Evolutionary conservation across 140 eudicot species (phyloP).

Genomic region (Anethum foeniculum): DNA sequence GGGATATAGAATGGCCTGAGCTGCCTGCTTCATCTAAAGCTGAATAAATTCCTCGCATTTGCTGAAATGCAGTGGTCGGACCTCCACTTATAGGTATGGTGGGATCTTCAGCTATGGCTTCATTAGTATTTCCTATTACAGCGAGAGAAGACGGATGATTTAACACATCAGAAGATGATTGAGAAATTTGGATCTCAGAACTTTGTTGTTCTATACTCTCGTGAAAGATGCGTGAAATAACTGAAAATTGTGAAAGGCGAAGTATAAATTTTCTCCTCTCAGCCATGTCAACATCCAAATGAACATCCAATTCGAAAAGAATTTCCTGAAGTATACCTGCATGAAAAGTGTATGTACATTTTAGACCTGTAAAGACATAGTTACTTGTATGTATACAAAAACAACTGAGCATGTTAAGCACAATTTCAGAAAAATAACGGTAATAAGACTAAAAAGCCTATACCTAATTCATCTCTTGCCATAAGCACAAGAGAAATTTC

Average conservation of each 20-base stretch:
- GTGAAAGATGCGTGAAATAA: slow-evolving; percentile 52
- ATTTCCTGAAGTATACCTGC: slow-evolving; percentile 76
- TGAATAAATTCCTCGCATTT: slow-evolving; percentile 22
- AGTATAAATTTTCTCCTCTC: slow-evolving; percentile 39
- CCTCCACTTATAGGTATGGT: slow-evolving; percentile 15
- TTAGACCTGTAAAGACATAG: not conserved
- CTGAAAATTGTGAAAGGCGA: slow-evolving; percentile 41
- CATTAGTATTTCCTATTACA: slow-evolving; percentile 16
- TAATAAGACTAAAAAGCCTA: slow-evolving; percentile 13
- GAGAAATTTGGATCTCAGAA: slow-evolving; percentile 38
- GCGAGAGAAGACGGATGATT: slow-evolving; percentile 22
- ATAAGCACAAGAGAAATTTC: slow-evolving; percentile 49
- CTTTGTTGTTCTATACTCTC: slow-evolving; percentile 30
- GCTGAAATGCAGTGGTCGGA: slow-evolving; percentile 13
- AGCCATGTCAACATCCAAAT: slow-evolving; percentile 34
- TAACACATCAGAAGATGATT: slow-evolving; percentile 30
- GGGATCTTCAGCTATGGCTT: slow-evolving; percentile 1
- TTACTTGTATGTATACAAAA: not conserved
- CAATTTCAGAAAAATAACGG: not conserved
- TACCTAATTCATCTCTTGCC: slow-evolving; percentile 65
- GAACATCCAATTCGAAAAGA: slow-evolving; percentile 44
- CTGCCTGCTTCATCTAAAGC: slow-evolving; percentile 29
- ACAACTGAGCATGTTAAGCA: slow-evolving; percentile 17
- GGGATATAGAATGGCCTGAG: slow-evolving; percentile 30
- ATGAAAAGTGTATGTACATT: not conserved